Conservation (phyloP, 345 rosid species). For the Gossypium australe region DNA sequence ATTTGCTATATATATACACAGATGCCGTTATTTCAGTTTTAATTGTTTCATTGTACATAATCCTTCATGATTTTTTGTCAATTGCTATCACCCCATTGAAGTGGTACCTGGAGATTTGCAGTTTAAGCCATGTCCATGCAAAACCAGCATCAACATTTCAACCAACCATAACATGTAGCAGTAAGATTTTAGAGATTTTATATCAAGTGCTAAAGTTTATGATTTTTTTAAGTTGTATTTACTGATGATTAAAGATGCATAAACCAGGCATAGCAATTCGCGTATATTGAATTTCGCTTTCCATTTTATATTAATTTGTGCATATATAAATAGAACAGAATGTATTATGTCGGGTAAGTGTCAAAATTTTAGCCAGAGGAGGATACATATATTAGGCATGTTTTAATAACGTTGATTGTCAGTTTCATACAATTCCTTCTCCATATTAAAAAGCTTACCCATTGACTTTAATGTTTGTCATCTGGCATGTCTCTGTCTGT, state of each 20-base stretch:
- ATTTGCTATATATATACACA: constrained; percentile 4
- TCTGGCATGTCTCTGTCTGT: no score
- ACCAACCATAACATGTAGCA: background rate
- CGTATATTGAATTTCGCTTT: background rate
- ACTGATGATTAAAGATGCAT: no score
- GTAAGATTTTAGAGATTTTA: background rate
- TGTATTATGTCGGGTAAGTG: no score
- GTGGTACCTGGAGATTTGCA: background rate
- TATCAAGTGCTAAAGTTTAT: background rate
- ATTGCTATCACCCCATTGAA: background rate
- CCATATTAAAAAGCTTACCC: no score
- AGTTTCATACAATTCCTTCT: no score
- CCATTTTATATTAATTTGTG: no score
- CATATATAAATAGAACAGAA: no score
- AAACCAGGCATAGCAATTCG: no score
- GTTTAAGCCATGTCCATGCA: background rate
- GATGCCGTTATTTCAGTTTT: background rate
- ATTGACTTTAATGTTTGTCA: no score
- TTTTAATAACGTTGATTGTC: no score
- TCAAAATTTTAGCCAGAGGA: no score
- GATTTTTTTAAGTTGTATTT: background rate
- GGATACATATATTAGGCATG: background rate
- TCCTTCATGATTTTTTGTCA: background rate
- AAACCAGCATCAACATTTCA: background rate
- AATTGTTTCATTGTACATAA: background rate